These are phyloP conservation scores for Solanum lycopersicoides DNA, from an alignment of 257 asterid species.

Conservation along the genomic window DNA sequence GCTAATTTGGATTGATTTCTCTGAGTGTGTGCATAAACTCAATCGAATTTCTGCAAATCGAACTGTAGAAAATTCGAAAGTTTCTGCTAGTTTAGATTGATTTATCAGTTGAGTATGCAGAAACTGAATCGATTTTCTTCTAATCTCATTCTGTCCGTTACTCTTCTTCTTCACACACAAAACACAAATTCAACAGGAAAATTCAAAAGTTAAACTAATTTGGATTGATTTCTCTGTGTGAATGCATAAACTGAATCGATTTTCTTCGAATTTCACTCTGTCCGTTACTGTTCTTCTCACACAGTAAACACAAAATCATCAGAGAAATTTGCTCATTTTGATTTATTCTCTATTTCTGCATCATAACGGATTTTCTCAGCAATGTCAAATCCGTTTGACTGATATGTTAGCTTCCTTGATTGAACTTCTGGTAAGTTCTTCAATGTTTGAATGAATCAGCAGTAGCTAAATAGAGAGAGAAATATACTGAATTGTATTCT, in stretches of 20 bases:
- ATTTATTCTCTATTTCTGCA: background rate
- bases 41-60: background rate
- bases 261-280: background rate
- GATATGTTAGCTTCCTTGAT: background rate
- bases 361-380: background rate
- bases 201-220: background rate
- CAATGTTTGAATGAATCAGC: background rate
- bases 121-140: background rate
- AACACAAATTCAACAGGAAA: background rate
- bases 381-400: background rate
- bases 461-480: background rate
- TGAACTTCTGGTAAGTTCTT: background rate
- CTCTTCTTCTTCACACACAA: background rate
- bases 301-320: background rate
- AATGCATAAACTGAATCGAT: background rate
- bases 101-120: background rate
- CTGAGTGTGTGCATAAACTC: background rate
- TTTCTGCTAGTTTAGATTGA: background rate
- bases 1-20: background rate
- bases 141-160: background rate
- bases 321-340: background rate
- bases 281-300: background rate
- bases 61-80: background rate
- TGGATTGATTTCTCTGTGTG: background rate
- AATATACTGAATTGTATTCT: too few relatives aligned